These are phyloP conservation scores for Funneliformis mosseae DNA, from an alignment of 192 early-diverging fungal genomes.

Conservation along the genomic window DNA sequence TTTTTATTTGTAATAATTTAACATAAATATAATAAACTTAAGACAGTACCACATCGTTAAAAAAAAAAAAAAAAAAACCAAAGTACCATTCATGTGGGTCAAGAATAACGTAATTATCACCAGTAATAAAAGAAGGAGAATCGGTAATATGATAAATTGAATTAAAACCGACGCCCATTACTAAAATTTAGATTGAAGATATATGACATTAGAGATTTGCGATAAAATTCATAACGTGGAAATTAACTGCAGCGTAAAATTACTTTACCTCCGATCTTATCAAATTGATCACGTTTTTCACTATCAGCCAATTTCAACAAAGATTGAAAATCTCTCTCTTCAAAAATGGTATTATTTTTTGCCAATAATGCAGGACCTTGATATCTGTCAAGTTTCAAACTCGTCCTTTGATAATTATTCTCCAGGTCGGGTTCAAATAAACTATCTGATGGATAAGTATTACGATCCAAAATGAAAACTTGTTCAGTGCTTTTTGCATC, in stretches of 20 bases:
- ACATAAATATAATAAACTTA: too few species aligned
- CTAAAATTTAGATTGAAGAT: too few species aligned
- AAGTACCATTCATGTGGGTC: constrained; percentile 41
- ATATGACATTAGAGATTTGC: too few species aligned
- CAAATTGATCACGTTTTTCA: constrained; percentile 29
- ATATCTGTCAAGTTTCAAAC: too few species aligned
- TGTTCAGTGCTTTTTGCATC: background rate
- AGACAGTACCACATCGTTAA: too few species aligned
- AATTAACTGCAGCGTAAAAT: too few species aligned
- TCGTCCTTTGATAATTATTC: too few species aligned
- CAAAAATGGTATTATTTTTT: constrained; percentile 32
- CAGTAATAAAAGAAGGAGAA: constrained; percentile 39
- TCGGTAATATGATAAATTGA: constrained; percentile 45
- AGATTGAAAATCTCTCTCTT: constrained; percentile 26
- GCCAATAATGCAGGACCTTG: constrained; percentile 25
- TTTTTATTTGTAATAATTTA: too few species aligned
- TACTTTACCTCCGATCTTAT: background rate
- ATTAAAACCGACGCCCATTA: constrained; percentile 12
- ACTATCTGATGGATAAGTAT: background rate
- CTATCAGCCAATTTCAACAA: constrained; percentile 30
- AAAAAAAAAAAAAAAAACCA: too few species aligned
- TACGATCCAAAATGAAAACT: background rate
- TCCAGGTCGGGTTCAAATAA: background rate
- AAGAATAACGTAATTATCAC: constrained; percentile 36
- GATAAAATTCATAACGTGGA: too few species aligned